Conservation (phyloP, 805 yeast species). For the Lachancea dasiensis region DNA sequence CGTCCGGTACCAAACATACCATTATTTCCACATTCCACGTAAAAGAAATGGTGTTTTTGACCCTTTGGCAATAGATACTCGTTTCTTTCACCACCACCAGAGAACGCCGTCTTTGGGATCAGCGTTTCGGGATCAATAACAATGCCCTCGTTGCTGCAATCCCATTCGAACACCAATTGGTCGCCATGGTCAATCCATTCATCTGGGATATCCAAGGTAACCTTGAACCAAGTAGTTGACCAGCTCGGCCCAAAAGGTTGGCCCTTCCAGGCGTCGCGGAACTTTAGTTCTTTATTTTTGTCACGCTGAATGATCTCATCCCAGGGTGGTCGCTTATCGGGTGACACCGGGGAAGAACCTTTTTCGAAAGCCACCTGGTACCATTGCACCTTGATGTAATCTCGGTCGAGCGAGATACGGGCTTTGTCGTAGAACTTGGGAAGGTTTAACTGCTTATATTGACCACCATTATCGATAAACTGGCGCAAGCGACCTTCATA, state of each 20-base stretch:
- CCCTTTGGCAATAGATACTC: constrained; percentile 62
- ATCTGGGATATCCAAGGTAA: constrained; percentile 58
- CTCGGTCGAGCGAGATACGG: constrained; percentile 38
- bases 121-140: constrained; percentile 55
- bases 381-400: constrained; percentile 52
- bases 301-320: constrained; percentile 23
- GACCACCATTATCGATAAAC: constrained; percentile 66
- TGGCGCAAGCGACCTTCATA: constrained; percentile 54
- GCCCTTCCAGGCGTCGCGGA: constrained; percentile 56
- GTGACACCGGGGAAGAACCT: constrained; percentile 37
- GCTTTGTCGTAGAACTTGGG: constrained; percentile 73
- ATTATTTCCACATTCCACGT: constrained; percentile 86
- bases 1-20: constrained; percentile 84
- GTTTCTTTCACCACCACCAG: constrained; percentile 78
- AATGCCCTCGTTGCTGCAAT: constrained; percentile 79
- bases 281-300: constrained; percentile 34
- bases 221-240: constrained; percentile 92
- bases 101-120: constrained; percentile 77
- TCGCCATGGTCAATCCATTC: constrained; percentile 41
- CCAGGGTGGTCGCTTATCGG: constrained; percentile 34
- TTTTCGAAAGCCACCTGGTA: constrained; percentile 63
- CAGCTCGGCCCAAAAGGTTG: constrained; percentile 89
- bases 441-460: constrained; percentile 61
- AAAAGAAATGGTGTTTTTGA: constrained; percentile 56
- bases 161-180: constrained; percentile 70